phyloP scores from a whole-genome alignment of 176 grass and related monocot species.

The Ensete glaucum region DNA sequence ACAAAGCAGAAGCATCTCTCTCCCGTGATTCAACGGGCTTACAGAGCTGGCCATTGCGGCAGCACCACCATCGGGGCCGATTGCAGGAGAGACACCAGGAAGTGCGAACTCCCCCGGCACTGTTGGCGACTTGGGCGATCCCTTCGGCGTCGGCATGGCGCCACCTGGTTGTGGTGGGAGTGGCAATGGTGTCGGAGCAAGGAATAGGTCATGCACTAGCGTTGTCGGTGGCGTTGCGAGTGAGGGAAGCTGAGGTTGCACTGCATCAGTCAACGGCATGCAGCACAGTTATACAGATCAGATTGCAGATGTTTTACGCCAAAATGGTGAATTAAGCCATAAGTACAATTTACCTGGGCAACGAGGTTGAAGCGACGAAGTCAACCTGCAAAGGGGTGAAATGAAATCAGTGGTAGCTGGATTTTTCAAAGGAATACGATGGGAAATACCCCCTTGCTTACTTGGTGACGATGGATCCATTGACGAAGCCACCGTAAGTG shows the following conservation, averaged over 20 bases:
- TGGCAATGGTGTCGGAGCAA: slow-evolving; percentile 43
- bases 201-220: slow-evolving; percentile 50
- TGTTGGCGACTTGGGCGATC: background rate
- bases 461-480: slow-evolving; percentile 61
- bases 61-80: background rate
- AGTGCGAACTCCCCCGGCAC: slow-evolving; percentile 19
- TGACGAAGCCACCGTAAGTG: slow-evolving; percentile 64
- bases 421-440: background rate
- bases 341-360: slow-evolving; percentile 46
- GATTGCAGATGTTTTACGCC: background rate
- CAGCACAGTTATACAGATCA: background rate
- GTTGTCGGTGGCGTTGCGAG: slow-evolving; percentile 51
- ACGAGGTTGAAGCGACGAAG: slow-evolving; percentile 43
- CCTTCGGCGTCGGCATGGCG: slow-evolving; percentile 4
- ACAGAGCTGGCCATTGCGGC: background rate
- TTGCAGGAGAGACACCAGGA: slow-evolving; percentile 5
- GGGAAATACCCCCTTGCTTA: slow-evolving; percentile 8
- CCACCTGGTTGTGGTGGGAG: slow-evolving; percentile 34
- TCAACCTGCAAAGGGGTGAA: slow-evolving; percentile 37
- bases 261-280: slow-evolving; percentile 16
- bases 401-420: background rate
- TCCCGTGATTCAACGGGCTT: background rate
- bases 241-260: slow-evolving; percentile 44
- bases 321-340: background rate
- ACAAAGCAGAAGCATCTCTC: background rate